Evolutionary conservation across 1,284 basidiomycete genomes (phyloP), one percentile per base, ranked within the genome.

Genomic region (Tylopilus sp.): DNA sequence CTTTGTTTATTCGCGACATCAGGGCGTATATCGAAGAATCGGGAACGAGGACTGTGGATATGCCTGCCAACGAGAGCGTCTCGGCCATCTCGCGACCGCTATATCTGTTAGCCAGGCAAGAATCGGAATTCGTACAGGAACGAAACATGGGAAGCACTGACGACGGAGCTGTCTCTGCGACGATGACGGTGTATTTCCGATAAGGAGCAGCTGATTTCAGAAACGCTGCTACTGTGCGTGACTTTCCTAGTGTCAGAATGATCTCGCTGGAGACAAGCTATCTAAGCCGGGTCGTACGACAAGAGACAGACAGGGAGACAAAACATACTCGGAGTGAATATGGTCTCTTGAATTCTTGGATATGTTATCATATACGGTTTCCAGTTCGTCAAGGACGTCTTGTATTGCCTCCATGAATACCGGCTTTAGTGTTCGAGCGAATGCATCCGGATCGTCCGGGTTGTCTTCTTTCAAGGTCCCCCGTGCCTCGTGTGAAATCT

Each of bases 1-100:
- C 88, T 72, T 99, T 99, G 71, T 94, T 97, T 46, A 97, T 91
- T 53, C 96, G 85, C 4, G 96, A 96, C 86, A 99, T 92, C 56
- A 99, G 81, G 12, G 93, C 92, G 66, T 91, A 97, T 65, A 98
- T 87, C 34, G 92, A 92, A 15, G 90, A 92, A 70, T 98, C 96
- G 34, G 96, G 95, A 39, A 99, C 87, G 44, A 99, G 86, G 65
- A 98, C 88, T 16, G 93, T 95, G 11, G 92, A 92, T 57, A 98
- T 93, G 48, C 89, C 86, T 19, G 82, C 77, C 19, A 81, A 70
- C 2, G 92, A 89, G 25, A 94, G 77, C 3, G 84, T 79, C 54
- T 83, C 74, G 10, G 94, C 93, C 81, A 96, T 89, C 51, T 84
- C 79, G 58, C 88, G 90, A 13, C 96, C 96, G 33, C 82, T 81